phyloP scores from a whole-genome alignment of 495 filamentous ascomycete species.

The Umbilicaria muhlenbergii region DNA sequence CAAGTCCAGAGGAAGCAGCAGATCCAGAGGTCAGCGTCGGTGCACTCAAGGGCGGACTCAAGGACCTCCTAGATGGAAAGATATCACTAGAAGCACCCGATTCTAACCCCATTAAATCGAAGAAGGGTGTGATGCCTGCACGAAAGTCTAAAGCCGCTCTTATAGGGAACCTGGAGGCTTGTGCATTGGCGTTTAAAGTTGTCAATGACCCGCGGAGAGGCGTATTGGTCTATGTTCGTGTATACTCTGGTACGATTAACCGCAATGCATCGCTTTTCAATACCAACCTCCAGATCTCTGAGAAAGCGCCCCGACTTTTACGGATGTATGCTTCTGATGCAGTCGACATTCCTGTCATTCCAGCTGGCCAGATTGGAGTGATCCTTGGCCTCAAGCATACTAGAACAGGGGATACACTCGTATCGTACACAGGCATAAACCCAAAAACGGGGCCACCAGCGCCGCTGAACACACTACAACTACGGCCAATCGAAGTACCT shows the following conservation, averaged over 20 bases:
- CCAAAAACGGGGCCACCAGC: slow-evolving; percentile 48
- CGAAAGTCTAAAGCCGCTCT: slow-evolving; percentile 14
- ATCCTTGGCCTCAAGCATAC: slow-evolving; percentile 80
- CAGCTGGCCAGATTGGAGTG: slow-evolving; percentile 88
- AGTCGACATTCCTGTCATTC: slow-evolving; percentile 64
- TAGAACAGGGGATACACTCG: slow-evolving; percentile 82
- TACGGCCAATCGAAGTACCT: slow-evolving; percentile 78
- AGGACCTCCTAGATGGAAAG: slow-evolving; percentile 36
- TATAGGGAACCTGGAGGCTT: slow-evolving; percentile 45
- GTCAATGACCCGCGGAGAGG: slow-evolving; percentile 76
- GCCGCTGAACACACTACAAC: slow-evolving; percentile 56
- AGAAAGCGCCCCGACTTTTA: slow-evolving; percentile 65
- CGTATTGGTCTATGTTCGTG: slow-evolving; percentile 79
- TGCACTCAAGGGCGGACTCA: slow-evolving; percentile 29
- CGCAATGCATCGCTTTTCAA: slow-evolving; percentile 70
- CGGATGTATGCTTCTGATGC: slow-evolving; percentile 88
- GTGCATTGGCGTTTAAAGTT: slow-evolving; percentile 93
- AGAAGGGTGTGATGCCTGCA: slow-evolving; percentile 12
- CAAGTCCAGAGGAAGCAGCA: slow-evolving; percentile 62
- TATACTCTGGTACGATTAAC: slow-evolving; percentile 72
- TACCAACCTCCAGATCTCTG: slow-evolving; percentile 67
- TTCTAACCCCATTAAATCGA: slow-evolving; percentile 23
- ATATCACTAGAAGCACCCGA: slow-evolving; percentile 27
- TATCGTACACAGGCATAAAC: slow-evolving; percentile 49
- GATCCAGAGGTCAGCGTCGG: slow-evolving; percentile 64